Evolutionary conservation across 352 stramenopile species (phyloP).

Genomic region (Globisporangium rhizosaccharum): DNA sequence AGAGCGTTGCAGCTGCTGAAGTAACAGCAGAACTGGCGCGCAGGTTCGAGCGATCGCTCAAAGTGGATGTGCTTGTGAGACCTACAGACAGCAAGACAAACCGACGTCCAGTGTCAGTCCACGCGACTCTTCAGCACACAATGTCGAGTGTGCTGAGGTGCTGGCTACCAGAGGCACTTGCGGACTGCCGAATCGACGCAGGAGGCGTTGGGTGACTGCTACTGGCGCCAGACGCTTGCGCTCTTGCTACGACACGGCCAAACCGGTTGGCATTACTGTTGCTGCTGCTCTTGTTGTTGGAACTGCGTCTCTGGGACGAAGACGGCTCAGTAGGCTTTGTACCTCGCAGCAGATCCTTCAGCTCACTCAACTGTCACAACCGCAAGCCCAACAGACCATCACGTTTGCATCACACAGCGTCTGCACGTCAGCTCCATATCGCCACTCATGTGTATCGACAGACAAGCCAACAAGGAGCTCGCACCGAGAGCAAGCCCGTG

Average conservation of each 20-base stretch:
- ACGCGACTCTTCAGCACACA: too few species aligned
- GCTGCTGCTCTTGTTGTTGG: slow-evolving; percentile 2
- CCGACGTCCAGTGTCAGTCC: too few species aligned
- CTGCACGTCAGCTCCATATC: background rate
- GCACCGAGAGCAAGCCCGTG: slow-evolving; percentile 39
- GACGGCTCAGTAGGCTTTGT: slow-evolving; percentile 18
- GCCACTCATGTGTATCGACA: background rate
- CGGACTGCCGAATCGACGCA: background rate
- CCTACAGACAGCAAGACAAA: background rate
- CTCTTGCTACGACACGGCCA: background rate
- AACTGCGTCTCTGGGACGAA: background rate
- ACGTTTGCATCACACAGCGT: background rate
- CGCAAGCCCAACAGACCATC: background rate
- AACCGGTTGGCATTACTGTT: background rate
- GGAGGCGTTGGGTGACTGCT: background rate
- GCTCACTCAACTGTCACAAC: slow-evolving; percentile 31
- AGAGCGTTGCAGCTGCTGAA: background rate
- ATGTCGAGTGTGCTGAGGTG: background rate
- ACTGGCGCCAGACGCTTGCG: background rate
- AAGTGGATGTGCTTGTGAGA: background rate
- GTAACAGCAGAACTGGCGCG: background rate
- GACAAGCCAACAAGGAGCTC: slow-evolving; percentile 1
- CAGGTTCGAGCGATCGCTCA: background rate
- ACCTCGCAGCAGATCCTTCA: slow-evolving; percentile 35
- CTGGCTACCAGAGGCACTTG: slow-evolving; percentile 2